Percentiles rank a stretch among this genome's conserved stretches.
Conservation (phyloP, 31 red algal genomes). For the Bonnemaisonia californica region DNA sequence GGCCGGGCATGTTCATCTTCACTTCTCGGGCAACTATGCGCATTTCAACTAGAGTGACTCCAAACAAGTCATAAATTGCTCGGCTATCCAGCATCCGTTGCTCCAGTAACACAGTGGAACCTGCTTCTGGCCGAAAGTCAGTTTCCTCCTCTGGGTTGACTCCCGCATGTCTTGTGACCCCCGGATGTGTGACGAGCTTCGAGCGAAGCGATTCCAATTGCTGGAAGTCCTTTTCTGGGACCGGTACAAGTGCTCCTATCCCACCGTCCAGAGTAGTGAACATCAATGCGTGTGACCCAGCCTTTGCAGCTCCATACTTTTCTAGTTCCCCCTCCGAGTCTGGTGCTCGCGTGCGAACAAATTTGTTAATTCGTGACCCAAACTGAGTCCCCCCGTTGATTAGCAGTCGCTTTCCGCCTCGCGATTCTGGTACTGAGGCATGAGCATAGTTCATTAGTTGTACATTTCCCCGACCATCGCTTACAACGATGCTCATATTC, state of each 20-base stretch:
- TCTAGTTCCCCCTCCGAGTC: slow-evolving; percentile 33
- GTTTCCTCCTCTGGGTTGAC: slow-evolving; percentile 51
- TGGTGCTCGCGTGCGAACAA: slow-evolving; percentile 71
- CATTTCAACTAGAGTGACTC: slow-evolving; percentile 45
- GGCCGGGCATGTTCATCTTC: slow-evolving; percentile 9
- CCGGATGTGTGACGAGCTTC: slow-evolving; percentile 28
- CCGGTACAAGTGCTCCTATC: slow-evolving; percentile 62
- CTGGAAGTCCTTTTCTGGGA: slow-evolving; percentile 61
- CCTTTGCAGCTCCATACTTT: slow-evolving; percentile 2
- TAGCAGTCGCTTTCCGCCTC: slow-evolving; percentile 88
- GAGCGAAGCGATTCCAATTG: slow-evolving; percentile 28
- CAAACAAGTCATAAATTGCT: slow-evolving; percentile 60
- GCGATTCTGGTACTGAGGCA: slow-evolving; percentile 83
- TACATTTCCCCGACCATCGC: slow-evolving; percentile 85
- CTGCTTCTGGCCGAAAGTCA: slow-evolving; percentile 49
- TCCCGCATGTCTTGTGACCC: slow-evolving; percentile 34
- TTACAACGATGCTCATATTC: slow-evolving; percentile 74
- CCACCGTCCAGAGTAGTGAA: slow-evolving; percentile 83
- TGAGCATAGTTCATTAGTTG: slow-evolving; percentile 84
- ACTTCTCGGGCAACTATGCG: slow-evolving; percentile 27
- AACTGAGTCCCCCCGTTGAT: slow-evolving; percentile 77
- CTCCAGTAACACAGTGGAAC: slow-evolving; percentile 50
- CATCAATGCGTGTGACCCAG: slow-evolving; percentile 53
- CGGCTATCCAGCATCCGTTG: slow-evolving; percentile 61
- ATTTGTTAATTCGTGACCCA: slow-evolving; percentile 85